Base-by-base conservation (phyloP, 257 asterid species). In the Solanum chmielewskii region DNA sequence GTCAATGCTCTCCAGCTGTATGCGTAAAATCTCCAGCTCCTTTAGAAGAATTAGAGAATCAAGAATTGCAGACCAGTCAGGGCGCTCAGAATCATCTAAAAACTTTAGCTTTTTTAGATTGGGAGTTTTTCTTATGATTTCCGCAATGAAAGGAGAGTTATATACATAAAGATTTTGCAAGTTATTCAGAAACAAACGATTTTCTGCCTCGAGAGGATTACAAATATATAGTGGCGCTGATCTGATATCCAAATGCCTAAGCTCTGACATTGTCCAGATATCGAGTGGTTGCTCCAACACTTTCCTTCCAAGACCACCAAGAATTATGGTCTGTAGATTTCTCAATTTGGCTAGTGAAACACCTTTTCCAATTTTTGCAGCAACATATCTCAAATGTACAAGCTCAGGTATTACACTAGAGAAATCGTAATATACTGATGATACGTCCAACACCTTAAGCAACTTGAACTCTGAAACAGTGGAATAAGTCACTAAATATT, bases 271-370 rank as follows among this genome's bases (percentile, higher is more conserved):
- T 49, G 3, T 49, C 59, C 59, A 49, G 21, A 49, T 49, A 49
- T 49, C 59, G 16, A 49, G 1, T 49, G 59, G 59, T 2, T 49
- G 59, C 59, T 15, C 21, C 59, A 49, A 49, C 59, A 0, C 59
- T 49, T 13, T 47, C 20, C 20, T 1, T 4, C 0, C 7, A 47
- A 47, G 2, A 47, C 7, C 5, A 5, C 0, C 0, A 15, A 49
- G 59, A 15, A 49, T 49, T 49, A 49, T 49, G 59, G 9, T 15
- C 59, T 49, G 59, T 49, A 49, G 59, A 49, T 49, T 49, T 49
- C 59, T 49, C 3, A 15, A 49, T 49, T 49, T 49, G 21, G 3
- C 21, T 49, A 49, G 59, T 49, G 59, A 49, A 49, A 49, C 1
- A 49, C 1, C 9, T 49, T 2, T 6, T 8, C 6, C 0, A 49